Base-by-base conservation (phyloP, 768 basidiomycete genomes). In the Calocybe indica region DNA sequence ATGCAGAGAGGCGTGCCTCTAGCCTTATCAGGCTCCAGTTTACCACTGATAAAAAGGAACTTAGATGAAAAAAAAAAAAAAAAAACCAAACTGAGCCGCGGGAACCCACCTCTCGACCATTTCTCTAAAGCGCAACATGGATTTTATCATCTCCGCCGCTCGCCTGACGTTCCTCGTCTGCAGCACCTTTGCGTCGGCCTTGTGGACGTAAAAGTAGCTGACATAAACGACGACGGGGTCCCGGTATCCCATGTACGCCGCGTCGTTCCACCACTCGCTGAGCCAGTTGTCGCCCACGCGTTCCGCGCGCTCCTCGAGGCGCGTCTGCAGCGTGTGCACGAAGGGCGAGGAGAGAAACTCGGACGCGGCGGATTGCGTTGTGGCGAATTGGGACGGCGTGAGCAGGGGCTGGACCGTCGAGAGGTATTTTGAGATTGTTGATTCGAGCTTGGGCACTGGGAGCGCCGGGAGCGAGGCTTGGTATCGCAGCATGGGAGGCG, bases 261-360 rank as follows among this genome's bases (percentile, higher is more conserved):
- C 79, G 33, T 96, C 91, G 66, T 98, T 94, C 95, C 95, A 99
- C 96, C 96, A 99, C 44, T 95, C 92, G 40, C 79, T 77, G n/a
- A 99, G 74, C 96, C 96, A 99, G 70, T 77, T 93, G 56, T 70
- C 72, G 45, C 65, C 64, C 1, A 79, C 76, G 22, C 80, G 73
- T 0, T 73, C 72, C 0, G 92, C 92, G 1, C 93, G 79, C 14
- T 78, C 73, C 60, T 90, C 74, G 32, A 98, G 74, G 2, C 96
- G 75, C 33, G 70, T 64, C 67, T 98, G 95, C 9, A 98, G 76
- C 47, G 81, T 78, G 11, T 76, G 73, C 1, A 82, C 82, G 45
- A 80, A 77, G 0, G 85, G 78, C 0, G 87, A 90, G 7, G 69
- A 56, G 13, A 90, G 68, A 64, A 98, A 98, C 1, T 72, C 68